A percentile compares a stretch with the other conserved stretches of the same genome.
These are phyloP conservation scores for Cerrena zonata DNA, from an alignment of 1,284 basidiomycete genomes.

Conservation along the genomic window DNA sequence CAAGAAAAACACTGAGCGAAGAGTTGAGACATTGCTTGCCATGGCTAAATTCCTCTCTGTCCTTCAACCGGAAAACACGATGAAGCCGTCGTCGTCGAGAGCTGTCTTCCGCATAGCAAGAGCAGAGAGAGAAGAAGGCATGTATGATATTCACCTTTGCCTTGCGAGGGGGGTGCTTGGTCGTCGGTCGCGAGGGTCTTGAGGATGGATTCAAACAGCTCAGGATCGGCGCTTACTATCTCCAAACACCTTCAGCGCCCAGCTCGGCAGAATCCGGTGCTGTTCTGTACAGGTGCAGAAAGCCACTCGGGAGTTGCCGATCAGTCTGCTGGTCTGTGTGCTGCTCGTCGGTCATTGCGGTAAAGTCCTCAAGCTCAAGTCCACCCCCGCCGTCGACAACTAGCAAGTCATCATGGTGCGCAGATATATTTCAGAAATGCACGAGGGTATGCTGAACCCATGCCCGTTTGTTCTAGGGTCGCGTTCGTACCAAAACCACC, in stretches of 20 bases:
- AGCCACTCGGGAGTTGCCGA: constrained; percentile 15
- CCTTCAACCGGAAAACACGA: constrained; percentile 10
- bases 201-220: constrained; percentile 1
- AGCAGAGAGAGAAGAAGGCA: constrained; percentile 4
- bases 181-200: constrained; percentile 12
- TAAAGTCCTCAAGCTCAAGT: constrained; percentile 19
- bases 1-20: no score
- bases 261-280: constrained; percentile 6
- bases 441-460: constrained; percentile 12
- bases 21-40: no score
- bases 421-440: no score
- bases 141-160: constrained; percentile 32
- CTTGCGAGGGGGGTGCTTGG: constrained; percentile 21
- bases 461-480: constrained; percentile 62
- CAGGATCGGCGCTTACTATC: constrained; percentile 16
- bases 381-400: constrained; percentile 21
- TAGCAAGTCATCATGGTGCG: constrained; percentile 24
- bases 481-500: constrained; percentile 99
- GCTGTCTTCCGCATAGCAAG: constrained; percentile 17
- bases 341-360: constrained; percentile 10
- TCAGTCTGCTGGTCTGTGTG: constrained; percentile 1
- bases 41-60: no score
- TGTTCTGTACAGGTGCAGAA: constrained; percentile 16
- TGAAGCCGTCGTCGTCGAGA: constrained; percentile 21
- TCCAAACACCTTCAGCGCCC: no score